Evolutionary conservation across 164 flowering plant genomes (phyloP), one percentile per base, ranked within the genome.

Genomic region (Chloranthus sessilifolius): DNA sequence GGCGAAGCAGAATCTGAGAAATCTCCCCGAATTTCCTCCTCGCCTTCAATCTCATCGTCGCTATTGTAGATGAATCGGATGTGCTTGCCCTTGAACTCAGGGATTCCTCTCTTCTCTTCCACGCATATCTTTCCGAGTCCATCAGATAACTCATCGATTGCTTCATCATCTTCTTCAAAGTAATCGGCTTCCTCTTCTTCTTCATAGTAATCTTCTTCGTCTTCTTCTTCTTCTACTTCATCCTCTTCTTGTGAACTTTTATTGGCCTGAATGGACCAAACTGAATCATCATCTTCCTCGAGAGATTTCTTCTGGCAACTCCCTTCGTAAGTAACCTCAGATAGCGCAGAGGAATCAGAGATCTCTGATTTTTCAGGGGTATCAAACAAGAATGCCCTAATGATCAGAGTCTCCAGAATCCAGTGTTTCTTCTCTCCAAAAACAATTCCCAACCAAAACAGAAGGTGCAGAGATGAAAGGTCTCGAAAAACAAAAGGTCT

Each of bases 261-360:
- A 61, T 84, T 79, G n/a, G 69, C 90, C 66, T 80, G 83, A 38
- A 81, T 64, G n/a, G 94, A 85, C 90, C 94, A 88, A 14, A 73
- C 53, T 1, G 92, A 83, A 5, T 74, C 47, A 52, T 65, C 61
- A 25, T 84, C 89, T 38, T 82, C 92, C 9, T 77, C 83, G 0
- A 37, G 15, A 1, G 63, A 28, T 30, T 70, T 6, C n/a, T n/a
- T n/a, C n/a, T n/a, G n/a, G 9, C 29, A 44, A 9, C 39, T 50
- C 23, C 28, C 60, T 28, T 27, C 64, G 30, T 40, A 38, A 7
- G 78, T 70, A 62, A 77, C 15, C 36, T 47, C 78, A 33, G 87
- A n/a, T 50, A 74, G 60, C 1, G 66, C 77, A 1, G 86, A 74
- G 11, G 72, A 65, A 25, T 61, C 70, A 35, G 64, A 58, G 12